Conservation (phyloP, 1,284 basidiomycete genomes). For the Blastosporella zonata region DNA sequence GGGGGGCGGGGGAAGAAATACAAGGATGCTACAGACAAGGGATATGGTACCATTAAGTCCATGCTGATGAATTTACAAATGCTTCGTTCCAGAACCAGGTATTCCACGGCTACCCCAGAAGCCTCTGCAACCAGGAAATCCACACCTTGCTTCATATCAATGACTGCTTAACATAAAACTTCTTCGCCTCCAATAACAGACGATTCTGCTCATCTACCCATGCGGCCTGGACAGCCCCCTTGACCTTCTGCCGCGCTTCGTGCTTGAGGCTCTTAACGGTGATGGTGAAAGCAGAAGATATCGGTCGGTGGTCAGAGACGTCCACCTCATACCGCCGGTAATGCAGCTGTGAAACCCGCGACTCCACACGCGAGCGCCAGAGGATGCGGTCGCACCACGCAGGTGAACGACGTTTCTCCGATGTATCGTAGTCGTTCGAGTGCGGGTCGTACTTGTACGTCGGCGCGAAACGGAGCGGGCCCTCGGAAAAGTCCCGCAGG, state of each 20-base stretch:
- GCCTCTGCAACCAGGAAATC: too few species aligned
- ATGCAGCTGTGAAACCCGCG: constrained; percentile 57
- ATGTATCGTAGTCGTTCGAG: constrained; percentile 80
- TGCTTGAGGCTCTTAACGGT: constrained; percentile 70
- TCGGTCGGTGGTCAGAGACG: constrained; percentile 84
- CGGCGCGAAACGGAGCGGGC: constrained; percentile 78
- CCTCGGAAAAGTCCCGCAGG: constrained; percentile 80
- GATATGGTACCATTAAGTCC: constrained; percentile 5
- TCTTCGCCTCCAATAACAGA: constrained; percentile 47
- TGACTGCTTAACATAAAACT: constrained; percentile 51
- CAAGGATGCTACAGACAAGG: neutral
- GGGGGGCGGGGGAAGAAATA: neutral
- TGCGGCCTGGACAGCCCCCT: constrained; percentile 47
- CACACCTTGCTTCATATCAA: constrained; percentile 38
- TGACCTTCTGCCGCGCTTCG: constrained; percentile 54
- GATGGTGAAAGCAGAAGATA: constrained; percentile 75
- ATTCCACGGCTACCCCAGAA: neutral
- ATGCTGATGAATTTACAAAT: constrained; percentile 15
- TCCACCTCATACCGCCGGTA: constrained; percentile 82
- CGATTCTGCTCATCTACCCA: constrained; percentile 61
- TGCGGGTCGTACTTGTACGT: constrained; percentile 95
- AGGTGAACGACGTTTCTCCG: constrained; percentile 85
- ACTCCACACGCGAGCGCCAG: constrained; percentile 65
- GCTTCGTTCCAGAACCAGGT: neutral
- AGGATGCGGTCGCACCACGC: constrained; percentile 97